Evolutionary conservation across 306 rosid species (phyloP), one percentile per base, ranked within the genome.

Genomic region (Quercus agrifolia): DNA sequence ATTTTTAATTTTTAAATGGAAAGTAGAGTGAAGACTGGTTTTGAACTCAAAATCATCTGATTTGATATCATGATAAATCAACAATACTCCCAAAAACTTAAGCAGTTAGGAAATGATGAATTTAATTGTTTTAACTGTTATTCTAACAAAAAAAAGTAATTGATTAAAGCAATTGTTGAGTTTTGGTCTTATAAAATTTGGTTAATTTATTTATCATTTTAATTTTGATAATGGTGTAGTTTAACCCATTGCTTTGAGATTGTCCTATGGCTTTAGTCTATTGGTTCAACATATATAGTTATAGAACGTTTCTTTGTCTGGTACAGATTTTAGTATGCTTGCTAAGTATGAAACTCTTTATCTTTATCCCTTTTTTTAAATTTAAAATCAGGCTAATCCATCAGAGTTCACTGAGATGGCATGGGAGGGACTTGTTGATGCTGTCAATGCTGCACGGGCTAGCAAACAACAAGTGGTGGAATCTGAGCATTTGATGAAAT

Each of bases 351-450:
- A 18, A 23, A 1, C 5, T 23, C 54, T 11, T 27, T 38, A 13
- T 61, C 41, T 10, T 55, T 9, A 17, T 68, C 68, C 57, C 5
- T 28, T 28, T 30, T 56, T 18, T 49, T 6, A 2, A 2, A 49
- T 70, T 10, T 74, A 66, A 74, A n/a, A 76, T 73, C 85, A 95
- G 99, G 74, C 88, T 6, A 76, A 85, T 51, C 99, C 78, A 44
- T 76, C 90, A 10, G 99, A 93, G 77, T 95, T 86, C 90, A 95
- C 99, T 25, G 98, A 95, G 77, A 88, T 91, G 98, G 99, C 99
- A 44, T 95, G 99, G 99, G 98, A 89, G 88, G 98, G 96, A 28
- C 74, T 95, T 56, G 28, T 90, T 41, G 98, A 90, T 54, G 99
- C 99, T 5, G 92, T 90, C 11, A 92, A 92, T 63, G 93, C 99